Base-by-base conservation (phyloP, 441 rosid genomes). In the Manihot esculenta region DNA sequence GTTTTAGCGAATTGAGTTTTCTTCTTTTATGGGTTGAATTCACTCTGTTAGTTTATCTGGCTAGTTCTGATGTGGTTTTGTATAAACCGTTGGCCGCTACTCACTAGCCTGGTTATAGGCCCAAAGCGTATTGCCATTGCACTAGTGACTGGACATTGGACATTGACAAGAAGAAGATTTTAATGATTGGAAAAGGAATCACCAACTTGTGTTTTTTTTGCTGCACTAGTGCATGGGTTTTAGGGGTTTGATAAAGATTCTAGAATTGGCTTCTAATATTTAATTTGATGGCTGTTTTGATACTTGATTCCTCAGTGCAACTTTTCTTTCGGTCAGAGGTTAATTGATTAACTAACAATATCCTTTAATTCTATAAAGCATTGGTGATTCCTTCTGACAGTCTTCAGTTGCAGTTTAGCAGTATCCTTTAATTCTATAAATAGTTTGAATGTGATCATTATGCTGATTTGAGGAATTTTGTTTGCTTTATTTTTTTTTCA, bases 321-420 rank as follows among this genome's bases (percentile, higher is more conserved):
- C 35, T 21, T 70, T 20, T 42, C 61, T 67, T 38, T 15, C 35
- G 26, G 38, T 62, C 26, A 26, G n/a, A 59, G 61, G 67, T 26
- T 57, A 44, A 6, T 65, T 35, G 58, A 47, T 14, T 58, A 23
- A n/a, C 50, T 65, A 20, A 27, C 26, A n/a, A n/a, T n/a, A n/a
- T n/a, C n/a, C n/a, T n/a, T n/a, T n/a, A n/a, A n/a, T n/a, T n/a
- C n/a, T n/a, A n/a, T n/a, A n/a, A n/a, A n/a, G n/a, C 15, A 12
- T 35, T 5, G 18, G 15, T 54, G 61, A 45, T 63, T 72, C 44
- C 68, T 71, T 20, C n/a, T 35, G 41, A 35, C 41, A 48, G 47
- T 18, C 47, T 44, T 61, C 56, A 24, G 10, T 55, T 20, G 1
- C 49, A 63, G 21, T 62, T 58, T 12, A 56, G 20, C 67, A 41